A percentile compares a stretch with the other conserved stretches of the same genome.
phyloP scores from a whole-genome alignment of 305 asterid genomes.

The Solanum chacoense region DNA sequence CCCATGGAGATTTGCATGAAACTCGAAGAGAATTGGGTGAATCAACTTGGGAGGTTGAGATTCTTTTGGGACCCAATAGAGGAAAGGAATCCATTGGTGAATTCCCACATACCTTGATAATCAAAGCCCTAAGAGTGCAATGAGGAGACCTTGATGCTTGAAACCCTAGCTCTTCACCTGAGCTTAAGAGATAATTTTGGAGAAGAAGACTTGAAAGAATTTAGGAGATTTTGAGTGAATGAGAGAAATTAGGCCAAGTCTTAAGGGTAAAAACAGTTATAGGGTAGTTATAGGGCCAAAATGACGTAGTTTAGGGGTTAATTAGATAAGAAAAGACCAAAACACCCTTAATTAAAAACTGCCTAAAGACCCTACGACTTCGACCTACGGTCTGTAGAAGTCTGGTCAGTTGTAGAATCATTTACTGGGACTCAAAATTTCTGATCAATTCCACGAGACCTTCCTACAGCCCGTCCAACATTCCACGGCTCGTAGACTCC shows the following conservation, averaged over 20 bases:
- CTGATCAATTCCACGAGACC: background rate
- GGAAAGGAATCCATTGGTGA: background rate
- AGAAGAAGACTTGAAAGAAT: background rate
- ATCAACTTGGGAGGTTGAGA: background rate
- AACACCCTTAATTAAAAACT: background rate
- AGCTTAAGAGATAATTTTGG: background rate
- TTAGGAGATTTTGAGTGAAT: background rate
- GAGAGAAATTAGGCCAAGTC: background rate
- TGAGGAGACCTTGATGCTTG: background rate
- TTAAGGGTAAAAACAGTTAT: background rate
- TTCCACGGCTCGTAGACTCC: background rate
- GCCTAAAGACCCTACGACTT: background rate
- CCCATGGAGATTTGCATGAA: background rate
- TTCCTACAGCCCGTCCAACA: background rate
- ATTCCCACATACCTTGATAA: background rate
- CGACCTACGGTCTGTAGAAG: background rate
- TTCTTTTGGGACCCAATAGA: background rate
- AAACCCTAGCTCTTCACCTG: background rate
- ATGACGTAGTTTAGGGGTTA: background rate
- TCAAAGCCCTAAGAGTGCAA: background rate
- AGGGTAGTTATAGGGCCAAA: background rate
- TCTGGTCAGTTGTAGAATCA: background rate
- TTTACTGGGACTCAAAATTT: background rate
- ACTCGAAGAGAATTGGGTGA: background rate
- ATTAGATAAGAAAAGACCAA: background rate